Evolutionary conservation across 345 rosid genomes (phyloP).

Genomic region (Eutrema heterophyllum): DNA sequence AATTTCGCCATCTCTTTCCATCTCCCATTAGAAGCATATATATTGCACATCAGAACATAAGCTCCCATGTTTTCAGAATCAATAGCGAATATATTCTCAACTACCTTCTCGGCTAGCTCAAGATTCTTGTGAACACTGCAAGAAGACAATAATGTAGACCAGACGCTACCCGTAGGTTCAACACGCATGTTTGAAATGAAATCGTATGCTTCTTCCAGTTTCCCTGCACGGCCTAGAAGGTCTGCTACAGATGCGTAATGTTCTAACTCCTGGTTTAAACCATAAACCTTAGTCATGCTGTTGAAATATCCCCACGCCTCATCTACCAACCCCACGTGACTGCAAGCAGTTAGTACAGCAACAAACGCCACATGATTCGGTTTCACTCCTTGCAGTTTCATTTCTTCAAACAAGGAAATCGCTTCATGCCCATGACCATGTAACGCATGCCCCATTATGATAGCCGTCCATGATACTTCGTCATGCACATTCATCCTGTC

Average conservation of each 20-base stretch:
- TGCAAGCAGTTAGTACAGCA: conserved; percentile 84
- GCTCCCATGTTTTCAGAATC: conserved; percentile 77
- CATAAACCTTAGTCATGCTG: conserved; percentile 49
- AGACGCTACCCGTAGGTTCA: conserved; percentile 46
- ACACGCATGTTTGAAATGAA: conserved; percentile 47
- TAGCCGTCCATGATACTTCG: conserved; percentile 85
- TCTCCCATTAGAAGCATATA: conserved; percentile 60
- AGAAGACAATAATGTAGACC: conserved; percentile 72
- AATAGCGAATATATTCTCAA: conserved; percentile 43
- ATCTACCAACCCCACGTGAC: conserved; percentile 69
- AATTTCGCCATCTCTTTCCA: conserved; percentile 59
- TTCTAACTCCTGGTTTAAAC: conserved; percentile 62
- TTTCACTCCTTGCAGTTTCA: conserved; percentile 61
- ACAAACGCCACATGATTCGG: conserved; percentile 66
- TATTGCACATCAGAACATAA: conserved; percentile 64
- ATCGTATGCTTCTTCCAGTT: conserved; percentile 69
- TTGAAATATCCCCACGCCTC: conserved; percentile 60
- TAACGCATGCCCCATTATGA: conserved; percentile 77
- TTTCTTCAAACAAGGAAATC: conserved; percentile 58
- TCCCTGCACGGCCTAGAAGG: conserved; percentile 87
- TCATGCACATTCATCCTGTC: conserved; percentile 58
- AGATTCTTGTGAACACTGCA: conserved; percentile 73
- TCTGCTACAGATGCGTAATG: conserved; percentile 85
- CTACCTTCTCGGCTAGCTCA: conserved; percentile 69
- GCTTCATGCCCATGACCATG: conserved; percentile 75